These are phyloP conservation scores for Oidiodendron maius DNA, from an alignment of 495 filamentous ascomycete species.

Conservation along the genomic window DNA sequence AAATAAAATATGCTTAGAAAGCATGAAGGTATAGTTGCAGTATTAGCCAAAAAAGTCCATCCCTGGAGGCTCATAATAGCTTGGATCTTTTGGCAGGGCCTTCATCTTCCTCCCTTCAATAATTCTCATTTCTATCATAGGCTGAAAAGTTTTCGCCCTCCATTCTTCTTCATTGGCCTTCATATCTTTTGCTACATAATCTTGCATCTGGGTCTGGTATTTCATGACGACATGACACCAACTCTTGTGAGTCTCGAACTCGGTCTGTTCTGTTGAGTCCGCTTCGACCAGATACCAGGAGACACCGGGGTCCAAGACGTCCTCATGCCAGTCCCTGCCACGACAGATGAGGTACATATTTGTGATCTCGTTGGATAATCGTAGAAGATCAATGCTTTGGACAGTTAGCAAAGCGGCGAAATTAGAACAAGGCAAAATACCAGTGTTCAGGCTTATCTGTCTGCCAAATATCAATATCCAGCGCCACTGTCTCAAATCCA, in stretches of 20 bases:
- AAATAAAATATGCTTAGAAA: too few species aligned
- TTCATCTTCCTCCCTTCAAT: too few species aligned
- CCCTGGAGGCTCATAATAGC: too few species aligned
- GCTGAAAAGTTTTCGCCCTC: constrained; percentile 3
- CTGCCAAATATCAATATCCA: not conserved
- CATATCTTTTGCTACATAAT: not conserved
- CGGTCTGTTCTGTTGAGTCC: constrained; percentile 4
- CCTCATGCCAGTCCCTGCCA: not conserved
- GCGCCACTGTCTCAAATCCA: constrained; percentile 1
- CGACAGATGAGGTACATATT: constrained; percentile 2
- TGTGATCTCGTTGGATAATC: not conserved
- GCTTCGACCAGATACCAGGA: constrained; percentile 1
- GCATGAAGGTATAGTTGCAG: too few species aligned
- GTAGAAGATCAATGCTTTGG: not conserved
- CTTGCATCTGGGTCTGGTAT: not conserved
- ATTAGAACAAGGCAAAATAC: not conserved
- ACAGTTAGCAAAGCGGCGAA: not conserved
- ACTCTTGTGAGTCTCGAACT: not conserved
- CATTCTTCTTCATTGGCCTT: not conserved
- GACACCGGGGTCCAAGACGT: not conserved
- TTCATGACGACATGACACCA: constrained; percentile 1
- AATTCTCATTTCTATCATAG: too few species aligned
- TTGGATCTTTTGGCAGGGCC: too few species aligned
- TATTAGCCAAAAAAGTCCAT: too few species aligned
- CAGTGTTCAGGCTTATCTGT: not conserved